Evolutionary conservation across 371 early-diverging fungal genomes (phyloP), one percentile per base, ranked within the genome.

Genomic region (Mucor ambiguus): DNA sequence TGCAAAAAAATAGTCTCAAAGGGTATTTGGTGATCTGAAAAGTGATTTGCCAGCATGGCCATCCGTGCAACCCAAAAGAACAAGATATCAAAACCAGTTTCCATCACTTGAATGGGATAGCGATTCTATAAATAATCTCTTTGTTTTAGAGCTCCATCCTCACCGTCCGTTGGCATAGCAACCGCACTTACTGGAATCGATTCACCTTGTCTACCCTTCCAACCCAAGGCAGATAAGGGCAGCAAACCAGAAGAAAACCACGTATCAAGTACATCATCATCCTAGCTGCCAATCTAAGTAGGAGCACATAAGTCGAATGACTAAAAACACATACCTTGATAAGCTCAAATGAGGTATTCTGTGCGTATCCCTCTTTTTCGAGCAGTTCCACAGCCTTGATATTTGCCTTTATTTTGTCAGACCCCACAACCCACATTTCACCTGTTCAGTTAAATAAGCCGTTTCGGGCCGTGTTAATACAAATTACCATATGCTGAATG

Each of bases 41-140:
- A 88, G 69, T 97, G 88, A 38, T 94, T 89, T 63, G 96, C 90
- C 58, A 99, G 77, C 98, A 99, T 99, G 4, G 95, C 95, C 99
- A 99, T 99, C 58, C 99, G 88, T 10, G 98, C 98, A 12, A 99
- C 98, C 99, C 99, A 99, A 76, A 99, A 99, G 85, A 99, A 99
- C 56, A 99, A 77, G 74, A 99, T 99, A 81, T 99, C 99, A 68
- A 87, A 89, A 0, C 99, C 99, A 28, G 99, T 99, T 78, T 99
- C 99, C 72, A 99, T 87, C 11, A 99, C 68, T 26, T 91, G 82
- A 60, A 92, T 91, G 22, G 98, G 98, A 76, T 93, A 98, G 68
- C 85, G 70, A 41, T 43, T 49, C 85, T 83, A 71, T 26, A 20
- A 35, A 28, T 64, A 28, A 60, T 32, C 16, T 14, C 3, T 44